A percentile compares a stretch with the other conserved stretches of the same genome.
Conservation (phyloP, 768 basidiomycete genomes). For the Hirschioporus abietinus region DNA sequence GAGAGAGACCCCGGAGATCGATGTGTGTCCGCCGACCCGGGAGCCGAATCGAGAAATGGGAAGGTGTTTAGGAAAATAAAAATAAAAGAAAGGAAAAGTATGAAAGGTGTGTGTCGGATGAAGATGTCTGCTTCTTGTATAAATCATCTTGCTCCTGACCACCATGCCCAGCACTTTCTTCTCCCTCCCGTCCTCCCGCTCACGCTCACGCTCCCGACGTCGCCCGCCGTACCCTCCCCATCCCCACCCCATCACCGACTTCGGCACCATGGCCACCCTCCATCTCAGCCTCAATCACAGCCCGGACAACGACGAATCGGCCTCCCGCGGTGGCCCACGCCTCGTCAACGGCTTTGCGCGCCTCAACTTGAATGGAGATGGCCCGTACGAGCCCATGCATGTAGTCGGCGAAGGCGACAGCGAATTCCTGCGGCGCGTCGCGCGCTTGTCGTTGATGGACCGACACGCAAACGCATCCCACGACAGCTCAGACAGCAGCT, state of each 20-base stretch:
- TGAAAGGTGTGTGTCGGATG: conserved; percentile 1
- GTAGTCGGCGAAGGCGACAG: neutral
- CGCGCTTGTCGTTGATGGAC: conserved; percentile 7
- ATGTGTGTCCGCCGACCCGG: neutral
- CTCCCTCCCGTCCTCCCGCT: neutral
- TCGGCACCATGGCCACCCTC: neutral
- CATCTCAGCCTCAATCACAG: neutral
- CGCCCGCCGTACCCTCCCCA: neutral
- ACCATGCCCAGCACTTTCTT: neutral
- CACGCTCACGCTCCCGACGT: neutral
- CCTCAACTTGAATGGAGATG: neutral
- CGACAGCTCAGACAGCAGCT: conserved; percentile 40
- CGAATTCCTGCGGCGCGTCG: conserved; percentile 8
- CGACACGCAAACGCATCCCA: conserved; percentile 17
- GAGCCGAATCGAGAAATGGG: neutral
- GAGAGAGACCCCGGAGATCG: neutral
- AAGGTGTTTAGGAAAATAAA: neutral
- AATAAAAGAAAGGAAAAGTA: neutral
- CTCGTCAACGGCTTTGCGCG: neutral
- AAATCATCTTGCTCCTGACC: neutral
- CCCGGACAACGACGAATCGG: neutral
- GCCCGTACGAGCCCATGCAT: neutral
- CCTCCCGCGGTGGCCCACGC: neutral
- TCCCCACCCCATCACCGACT: neutral
- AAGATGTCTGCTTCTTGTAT: neutral